These are phyloP conservation scores for Ophiocordyceps australis DNA, from an alignment of 2,329 filamentous ascomycete genomes.

Conservation along the genomic window DNA sequence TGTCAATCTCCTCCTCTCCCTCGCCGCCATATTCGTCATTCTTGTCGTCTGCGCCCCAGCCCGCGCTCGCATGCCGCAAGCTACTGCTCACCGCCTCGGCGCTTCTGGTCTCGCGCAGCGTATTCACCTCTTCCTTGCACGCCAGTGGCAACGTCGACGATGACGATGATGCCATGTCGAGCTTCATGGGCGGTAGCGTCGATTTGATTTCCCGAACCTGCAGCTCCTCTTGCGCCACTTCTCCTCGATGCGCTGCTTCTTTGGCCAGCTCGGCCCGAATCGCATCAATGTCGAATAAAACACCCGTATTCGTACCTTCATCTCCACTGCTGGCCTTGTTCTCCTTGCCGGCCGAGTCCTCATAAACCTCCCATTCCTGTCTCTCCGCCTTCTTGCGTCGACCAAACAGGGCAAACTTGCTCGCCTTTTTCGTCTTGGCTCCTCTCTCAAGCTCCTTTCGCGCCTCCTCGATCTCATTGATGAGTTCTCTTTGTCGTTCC, in stretches of 20 bases:
- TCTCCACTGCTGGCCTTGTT: conserved; percentile 16
- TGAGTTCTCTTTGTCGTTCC: conserved; percentile 75
- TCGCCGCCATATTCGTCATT: conserved; percentile 11
- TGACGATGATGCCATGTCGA: conserved; percentile 33
- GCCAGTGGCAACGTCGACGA: conserved; percentile 6
- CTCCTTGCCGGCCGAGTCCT: conserved; percentile 38
- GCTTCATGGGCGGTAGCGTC: conserved; percentile 78
- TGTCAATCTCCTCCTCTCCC: conserved; percentile 32
- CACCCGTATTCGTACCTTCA: conserved; percentile 35
- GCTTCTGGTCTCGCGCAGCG: conserved; percentile 27
- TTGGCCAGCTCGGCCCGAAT: conserved; percentile 72
- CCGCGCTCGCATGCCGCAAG: neutral
- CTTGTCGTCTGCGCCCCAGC: conserved; percentile 9
- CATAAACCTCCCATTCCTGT: conserved; percentile 88
- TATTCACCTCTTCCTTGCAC: conserved; percentile 4
- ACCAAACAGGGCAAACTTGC: conserved; percentile 58
- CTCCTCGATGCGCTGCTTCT: conserved; percentile 36
- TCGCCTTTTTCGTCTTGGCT: conserved; percentile 42
- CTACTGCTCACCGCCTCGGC: conserved; percentile 16
- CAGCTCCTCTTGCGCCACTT: conserved; percentile 29
- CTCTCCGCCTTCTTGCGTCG: conserved; percentile 66
- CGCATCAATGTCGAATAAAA: conserved; percentile 90
- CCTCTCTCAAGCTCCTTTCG: conserved; percentile 72
- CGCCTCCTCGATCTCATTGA: conserved; percentile 92
- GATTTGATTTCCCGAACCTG: conserved; percentile 69